phyloP scores from a whole-genome alignment of 2,329 filamentous ascomycete genomes.

The Claviceps lovelessii region DNA sequence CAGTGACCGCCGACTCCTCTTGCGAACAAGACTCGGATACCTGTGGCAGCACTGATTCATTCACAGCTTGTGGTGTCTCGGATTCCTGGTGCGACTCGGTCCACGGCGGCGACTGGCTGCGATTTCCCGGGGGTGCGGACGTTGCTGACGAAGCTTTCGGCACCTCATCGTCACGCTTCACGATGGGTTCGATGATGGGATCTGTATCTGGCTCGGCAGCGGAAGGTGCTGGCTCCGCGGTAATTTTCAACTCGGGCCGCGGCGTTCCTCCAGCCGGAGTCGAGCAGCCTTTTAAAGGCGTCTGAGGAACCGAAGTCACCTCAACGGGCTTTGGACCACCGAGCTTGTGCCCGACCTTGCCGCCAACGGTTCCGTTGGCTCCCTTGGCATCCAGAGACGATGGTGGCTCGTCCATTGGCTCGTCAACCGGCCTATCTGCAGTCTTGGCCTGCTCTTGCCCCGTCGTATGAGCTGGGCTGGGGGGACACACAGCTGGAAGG shows the following conservation, averaged over 20 bases:
- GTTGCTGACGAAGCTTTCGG: constrained; percentile 10
- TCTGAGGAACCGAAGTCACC: constrained; percentile 18
- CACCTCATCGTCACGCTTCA: constrained; percentile 14
- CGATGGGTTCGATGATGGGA: constrained; percentile 12
- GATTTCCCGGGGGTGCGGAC: constrained; percentile 5
- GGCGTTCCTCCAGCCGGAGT: constrained; percentile 23
- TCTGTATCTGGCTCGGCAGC: constrained; percentile 9
- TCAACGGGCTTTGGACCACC: constrained; percentile 12
- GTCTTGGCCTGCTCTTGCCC: not conserved
- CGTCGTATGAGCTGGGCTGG: not conserved
- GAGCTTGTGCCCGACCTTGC: constrained; percentile 8
- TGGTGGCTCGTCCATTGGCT: constrained; percentile 5
- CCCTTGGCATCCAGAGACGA: constrained; percentile 7
- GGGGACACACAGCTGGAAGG: no score
- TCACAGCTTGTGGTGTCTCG: no score
- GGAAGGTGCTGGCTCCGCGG: constrained; percentile 11
- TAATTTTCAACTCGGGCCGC: constrained; percentile 20
- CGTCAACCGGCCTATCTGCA: constrained; percentile 8
- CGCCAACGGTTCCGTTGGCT: constrained; percentile 5
- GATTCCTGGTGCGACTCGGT: constrained; percentile 2
- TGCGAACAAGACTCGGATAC: no score
- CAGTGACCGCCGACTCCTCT: not conserved
- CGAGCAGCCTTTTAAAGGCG: constrained; percentile 17
- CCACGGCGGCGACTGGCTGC: constrained; percentile 4
- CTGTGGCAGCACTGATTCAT: no score